Evolutionary conservation across 768 basidiomycete species (phyloP).

Genomic region (Hygrocybe punicea): DNA sequence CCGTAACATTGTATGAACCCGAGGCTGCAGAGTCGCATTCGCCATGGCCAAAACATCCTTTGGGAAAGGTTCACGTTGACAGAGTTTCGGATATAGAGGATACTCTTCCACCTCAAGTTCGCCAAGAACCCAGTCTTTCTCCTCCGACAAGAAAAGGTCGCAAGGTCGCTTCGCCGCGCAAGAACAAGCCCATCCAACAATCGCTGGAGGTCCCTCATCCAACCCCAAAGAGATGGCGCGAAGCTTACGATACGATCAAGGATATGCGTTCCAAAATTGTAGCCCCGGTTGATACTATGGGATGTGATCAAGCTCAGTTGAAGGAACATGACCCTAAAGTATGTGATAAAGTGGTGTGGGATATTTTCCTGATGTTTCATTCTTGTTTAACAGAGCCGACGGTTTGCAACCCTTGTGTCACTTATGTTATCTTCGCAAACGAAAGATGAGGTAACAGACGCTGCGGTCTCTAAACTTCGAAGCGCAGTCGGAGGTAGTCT

Average conservation of each 20-base stretch:
- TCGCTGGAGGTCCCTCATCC: slow-evolving; percentile 60
- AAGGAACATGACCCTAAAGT: slow-evolving; percentile 69
- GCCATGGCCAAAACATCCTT: slow-evolving; percentile 15
- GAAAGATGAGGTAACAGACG: slow-evolving; percentile 84
- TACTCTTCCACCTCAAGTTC: background rate
- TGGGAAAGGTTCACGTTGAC: slow-evolving; percentile 27
- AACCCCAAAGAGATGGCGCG: slow-evolving; percentile 61
- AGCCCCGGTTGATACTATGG: slow-evolving; percentile 93
- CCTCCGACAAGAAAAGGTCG: slow-evolving; percentile 21
- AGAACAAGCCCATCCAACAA: slow-evolving; percentile 54
- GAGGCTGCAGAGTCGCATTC: slow-evolving; percentile 8
- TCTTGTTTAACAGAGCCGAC: slow-evolving; percentile 55
- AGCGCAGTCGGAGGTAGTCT: slow-evolving; percentile 73
- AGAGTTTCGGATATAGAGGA: slow-evolving; percentile 8
- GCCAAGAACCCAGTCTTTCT: background rate
- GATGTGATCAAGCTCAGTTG: slow-evolving; percentile 68
- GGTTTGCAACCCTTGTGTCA: slow-evolving; percentile 83
- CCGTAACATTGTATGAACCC: slow-evolving; percentile 42
- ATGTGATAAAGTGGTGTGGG: slow-evolving; percentile 9
- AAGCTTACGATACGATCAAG: slow-evolving; percentile 68
- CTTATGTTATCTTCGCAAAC: slow-evolving; percentile 97
- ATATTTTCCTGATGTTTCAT: background rate
- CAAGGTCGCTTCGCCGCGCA: slow-evolving; percentile 43
- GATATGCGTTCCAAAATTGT: slow-evolving; percentile 67
- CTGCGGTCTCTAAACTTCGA: slow-evolving; percentile 74